Conservation (phyloP, 306 rosid genomes). For the Vigna mungo region DNA sequence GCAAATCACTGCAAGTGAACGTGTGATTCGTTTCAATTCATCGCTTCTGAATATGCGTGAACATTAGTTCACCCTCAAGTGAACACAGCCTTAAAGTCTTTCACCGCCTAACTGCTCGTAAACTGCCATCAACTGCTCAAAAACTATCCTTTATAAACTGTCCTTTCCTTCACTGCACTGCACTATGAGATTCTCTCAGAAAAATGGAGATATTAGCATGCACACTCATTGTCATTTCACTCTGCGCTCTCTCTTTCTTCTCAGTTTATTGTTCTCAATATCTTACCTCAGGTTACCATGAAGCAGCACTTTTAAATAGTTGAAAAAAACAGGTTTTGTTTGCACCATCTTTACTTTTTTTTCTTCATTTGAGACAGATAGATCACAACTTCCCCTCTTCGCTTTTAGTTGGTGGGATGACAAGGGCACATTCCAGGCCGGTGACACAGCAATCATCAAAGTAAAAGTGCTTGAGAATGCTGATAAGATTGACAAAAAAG, state of each 20-base stretch:
- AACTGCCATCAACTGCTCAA: too few relatives aligned
- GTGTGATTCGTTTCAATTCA: too few relatives aligned
- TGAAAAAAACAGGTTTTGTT: not conserved
- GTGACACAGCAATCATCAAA: slow-evolving; percentile 62
- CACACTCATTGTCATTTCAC: slow-evolving; percentile 38
- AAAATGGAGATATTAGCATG: slow-evolving; percentile 23
- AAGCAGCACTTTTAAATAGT: not conserved
- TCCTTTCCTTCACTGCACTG: not conserved
- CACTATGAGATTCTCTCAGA: not conserved
- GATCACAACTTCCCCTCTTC: slow-evolving; percentile 55
- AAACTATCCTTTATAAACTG: not conserved
- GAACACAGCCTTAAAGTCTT: too few relatives aligned
- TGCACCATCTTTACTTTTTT: not conserved
- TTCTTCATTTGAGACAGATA: slow-evolving; percentile 46
- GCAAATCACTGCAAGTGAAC: too few relatives aligned
- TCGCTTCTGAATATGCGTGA: too few relatives aligned
- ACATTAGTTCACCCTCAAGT: too few relatives aligned
- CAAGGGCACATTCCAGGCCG: slow-evolving; percentile 66
- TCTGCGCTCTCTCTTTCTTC: slow-evolving; percentile 46
- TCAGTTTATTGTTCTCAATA: slow-evolving; percentile 32
- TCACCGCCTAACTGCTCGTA: too few relatives aligned
- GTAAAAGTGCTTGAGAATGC: slow-evolving; percentile 69
- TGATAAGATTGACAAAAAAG: slow-evolving; percentile 64
- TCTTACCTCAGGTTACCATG: slow-evolving; percentile 48
- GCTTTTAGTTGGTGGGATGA: slow-evolving; percentile 87